Percentiles rank a stretch among this genome's conserved stretches.
Evolutionary conservation across 306 rosid species (phyloP).

Genomic region (Glycyrrhiza uralensis): DNA sequence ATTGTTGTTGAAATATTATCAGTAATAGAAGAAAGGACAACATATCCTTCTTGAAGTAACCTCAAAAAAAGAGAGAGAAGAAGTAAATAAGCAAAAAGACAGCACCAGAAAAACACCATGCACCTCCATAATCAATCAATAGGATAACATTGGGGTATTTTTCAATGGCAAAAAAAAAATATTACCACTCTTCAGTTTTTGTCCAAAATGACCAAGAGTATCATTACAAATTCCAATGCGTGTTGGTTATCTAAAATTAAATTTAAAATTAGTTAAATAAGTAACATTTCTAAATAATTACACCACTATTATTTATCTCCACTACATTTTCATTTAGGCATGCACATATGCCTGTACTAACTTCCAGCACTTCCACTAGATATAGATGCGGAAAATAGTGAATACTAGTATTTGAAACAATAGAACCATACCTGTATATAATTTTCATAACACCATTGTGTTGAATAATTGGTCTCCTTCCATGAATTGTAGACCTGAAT

Average conservation of each 20-base stretch:
- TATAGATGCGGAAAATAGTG: background rate
- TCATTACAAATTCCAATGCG: background rate
- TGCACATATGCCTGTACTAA: background rate
- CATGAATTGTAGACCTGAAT: constrained; percentile 85
- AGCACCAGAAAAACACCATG: background rate
- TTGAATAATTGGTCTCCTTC: constrained; percentile 95
- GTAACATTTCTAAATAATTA: constrained; percentile 6
- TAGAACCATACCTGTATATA: constrained; percentile 71
- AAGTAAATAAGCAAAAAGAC: background rate
- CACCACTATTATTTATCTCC: background rate
- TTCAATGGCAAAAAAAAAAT: background rate
- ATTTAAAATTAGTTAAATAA: background rate
- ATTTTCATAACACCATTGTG: constrained; percentile 96
- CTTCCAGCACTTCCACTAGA: background rate
- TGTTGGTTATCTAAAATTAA: background rate
- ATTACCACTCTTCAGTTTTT: background rate
- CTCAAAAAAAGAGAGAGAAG: background rate
- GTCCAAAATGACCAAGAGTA: background rate
- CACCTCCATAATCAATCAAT: background rate
- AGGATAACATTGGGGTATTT: background rate
- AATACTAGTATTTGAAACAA: constrained; percentile 2
- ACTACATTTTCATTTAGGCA: background rate
- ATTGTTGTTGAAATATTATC: background rate
- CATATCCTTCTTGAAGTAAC: background rate
- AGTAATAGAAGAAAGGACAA: background rate